A percentile compares a stretch with the other conserved stretches of the same genome.
Conservation (phyloP, 352 stramenopile species). For the Globisporangium viniferum region DNA sequence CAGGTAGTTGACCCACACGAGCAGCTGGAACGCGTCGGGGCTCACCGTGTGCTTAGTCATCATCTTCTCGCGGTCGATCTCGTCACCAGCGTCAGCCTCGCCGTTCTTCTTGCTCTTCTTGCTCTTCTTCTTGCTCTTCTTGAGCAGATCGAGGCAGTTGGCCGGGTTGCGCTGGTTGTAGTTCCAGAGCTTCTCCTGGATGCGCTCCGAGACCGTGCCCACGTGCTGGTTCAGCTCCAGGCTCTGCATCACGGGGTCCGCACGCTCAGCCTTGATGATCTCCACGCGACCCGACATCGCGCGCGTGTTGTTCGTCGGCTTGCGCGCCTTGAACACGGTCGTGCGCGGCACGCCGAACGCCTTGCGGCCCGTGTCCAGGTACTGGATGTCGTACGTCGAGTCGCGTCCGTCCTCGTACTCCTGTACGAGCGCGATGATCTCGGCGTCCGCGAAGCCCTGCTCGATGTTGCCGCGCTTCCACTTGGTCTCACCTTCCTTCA, state of each 20-base stretch:
- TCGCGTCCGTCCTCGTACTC: conserved; percentile 66
- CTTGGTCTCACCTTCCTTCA: conserved; percentile 78
- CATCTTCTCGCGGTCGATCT: conserved; percentile 72
- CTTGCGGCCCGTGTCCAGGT: conserved; percentile 81
- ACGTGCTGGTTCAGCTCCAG: conserved; percentile 83
- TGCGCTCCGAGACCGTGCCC: conserved; percentile 83
- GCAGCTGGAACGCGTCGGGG: conserved; percentile 84
- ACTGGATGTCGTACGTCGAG: conserved; percentile 86
- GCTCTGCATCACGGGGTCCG: conserved; percentile 87
- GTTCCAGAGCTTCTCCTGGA: conserved; percentile 71
- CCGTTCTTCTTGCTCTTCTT: conserved; percentile 74
- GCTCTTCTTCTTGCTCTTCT: conserved; percentile 66
- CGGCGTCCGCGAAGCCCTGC: conserved; percentile 61
- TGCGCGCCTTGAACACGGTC: conserved; percentile 72
- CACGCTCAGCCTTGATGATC: conserved; percentile 63
- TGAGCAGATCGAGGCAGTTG: conserved; percentile 55
- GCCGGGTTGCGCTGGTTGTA: conserved; percentile 83
- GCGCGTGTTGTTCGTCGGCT: conserved; percentile 57
- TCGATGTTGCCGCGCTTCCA: conserved; percentile 87
- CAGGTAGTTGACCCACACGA: conserved; percentile 99
- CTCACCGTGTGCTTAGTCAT: conserved; percentile 72
- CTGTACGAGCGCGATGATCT: conserved; percentile 60
- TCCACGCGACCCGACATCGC: conserved; percentile 82
- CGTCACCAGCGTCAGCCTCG: conserved; percentile 27
- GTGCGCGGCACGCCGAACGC: conserved; percentile 73